Evolutionary conservation across 805 yeast genomes (phyloP).

Genomic region (Lipomyces mesembrius): DNA sequence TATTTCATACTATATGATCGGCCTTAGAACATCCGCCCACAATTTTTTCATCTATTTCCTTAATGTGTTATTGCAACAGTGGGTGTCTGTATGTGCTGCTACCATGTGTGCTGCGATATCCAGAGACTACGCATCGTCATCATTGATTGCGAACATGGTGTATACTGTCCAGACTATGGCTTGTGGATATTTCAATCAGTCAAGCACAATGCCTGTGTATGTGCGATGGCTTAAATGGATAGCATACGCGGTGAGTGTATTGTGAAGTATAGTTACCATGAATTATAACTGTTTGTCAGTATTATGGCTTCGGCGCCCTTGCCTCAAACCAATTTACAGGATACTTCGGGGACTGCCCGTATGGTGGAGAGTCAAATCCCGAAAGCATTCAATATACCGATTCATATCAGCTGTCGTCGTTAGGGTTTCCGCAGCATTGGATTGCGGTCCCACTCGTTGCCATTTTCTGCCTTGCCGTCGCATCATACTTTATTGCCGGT

Average conservation of each 20-base stretch:
- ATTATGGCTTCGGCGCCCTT: conserved; percentile 77
- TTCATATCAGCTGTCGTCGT: conserved; percentile 53
- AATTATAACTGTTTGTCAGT: conserved; percentile 41
- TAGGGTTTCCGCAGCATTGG: conserved; percentile 73
- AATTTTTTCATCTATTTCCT: conserved; percentile 69
- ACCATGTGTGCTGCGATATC: conserved; percentile 58
- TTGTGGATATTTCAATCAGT: conserved; percentile 79
- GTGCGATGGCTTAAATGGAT: conserved; percentile 83
- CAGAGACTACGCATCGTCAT: conserved; percentile 64
- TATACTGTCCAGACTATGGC: conserved; percentile 77
- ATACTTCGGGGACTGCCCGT: conserved; percentile 63
- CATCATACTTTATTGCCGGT: conserved; percentile 57
- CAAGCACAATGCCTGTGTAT: conserved; percentile 76
- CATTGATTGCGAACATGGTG: conserved; percentile 63
- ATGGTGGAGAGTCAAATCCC: conserved; percentile 42
- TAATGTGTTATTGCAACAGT: conserved; percentile 59
- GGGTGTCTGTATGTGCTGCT: conserved; percentile 62
- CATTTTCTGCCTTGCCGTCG: conserved; percentile 61
- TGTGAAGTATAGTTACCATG: too few relatives aligned
- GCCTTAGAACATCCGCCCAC: conserved; percentile 55
- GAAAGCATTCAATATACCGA: conserved; percentile 62
- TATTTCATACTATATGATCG: conserved; percentile 78
- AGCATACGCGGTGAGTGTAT: conserved; percentile 54
- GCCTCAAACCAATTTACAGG: conserved; percentile 67
- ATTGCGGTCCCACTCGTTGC: conserved; percentile 65